Percentiles rank a stretch among this genome's conserved stretches.
Conservation (phyloP, 2,329 filamentous ascomycete genomes). For the Neonectria faginata region DNA sequence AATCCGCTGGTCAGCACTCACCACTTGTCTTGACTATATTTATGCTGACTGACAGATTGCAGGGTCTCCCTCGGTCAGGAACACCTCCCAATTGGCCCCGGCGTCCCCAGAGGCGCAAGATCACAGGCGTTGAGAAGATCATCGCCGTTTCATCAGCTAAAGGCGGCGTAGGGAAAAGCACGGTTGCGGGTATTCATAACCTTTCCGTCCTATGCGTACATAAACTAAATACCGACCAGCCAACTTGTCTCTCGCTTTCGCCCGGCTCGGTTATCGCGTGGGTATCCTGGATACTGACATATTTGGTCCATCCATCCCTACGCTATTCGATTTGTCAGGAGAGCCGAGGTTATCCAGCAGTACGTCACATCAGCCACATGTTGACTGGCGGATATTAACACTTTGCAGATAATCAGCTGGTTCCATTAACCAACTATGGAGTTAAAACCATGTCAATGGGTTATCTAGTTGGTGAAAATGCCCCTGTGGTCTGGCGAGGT, state of each 20-base stretch:
- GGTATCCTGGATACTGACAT: constrained; percentile 97
- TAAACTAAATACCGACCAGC: constrained; percentile 53
- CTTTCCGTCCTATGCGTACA: background rate
- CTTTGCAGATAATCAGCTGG: constrained; percentile 76
- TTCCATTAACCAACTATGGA: constrained; percentile 93
- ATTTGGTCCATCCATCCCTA: constrained; percentile 95
- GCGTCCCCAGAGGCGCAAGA: constrained; percentile 82
- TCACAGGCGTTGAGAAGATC: constrained; percentile 88
- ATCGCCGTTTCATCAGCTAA: constrained; percentile 98
- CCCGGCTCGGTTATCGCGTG: constrained; percentile 80
- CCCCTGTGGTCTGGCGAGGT: constrained; percentile 93
- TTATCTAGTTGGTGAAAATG: constrained; percentile 83
- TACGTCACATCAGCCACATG: constrained; percentile 55
- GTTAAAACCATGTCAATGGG: constrained; percentile 99
- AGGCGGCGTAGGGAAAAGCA: constrained; percentile 98
- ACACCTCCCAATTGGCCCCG: constrained; percentile 69
- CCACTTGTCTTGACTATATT: background rate
- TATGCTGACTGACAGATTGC: background rate
- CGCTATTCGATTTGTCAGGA: constrained; percentile 82
- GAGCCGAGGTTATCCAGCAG: constrained; percentile 81
- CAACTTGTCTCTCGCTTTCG: constrained; percentile 89
- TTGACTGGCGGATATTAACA: constrained; percentile 21
- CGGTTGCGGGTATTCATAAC: constrained; percentile 75
- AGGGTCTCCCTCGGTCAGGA: constrained; percentile 88
- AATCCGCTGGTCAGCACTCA: constrained; percentile 78